Conservation (phyloP, 495 filamentous ascomycete genomes). For the Aspergillus kassunensis region DNA sequence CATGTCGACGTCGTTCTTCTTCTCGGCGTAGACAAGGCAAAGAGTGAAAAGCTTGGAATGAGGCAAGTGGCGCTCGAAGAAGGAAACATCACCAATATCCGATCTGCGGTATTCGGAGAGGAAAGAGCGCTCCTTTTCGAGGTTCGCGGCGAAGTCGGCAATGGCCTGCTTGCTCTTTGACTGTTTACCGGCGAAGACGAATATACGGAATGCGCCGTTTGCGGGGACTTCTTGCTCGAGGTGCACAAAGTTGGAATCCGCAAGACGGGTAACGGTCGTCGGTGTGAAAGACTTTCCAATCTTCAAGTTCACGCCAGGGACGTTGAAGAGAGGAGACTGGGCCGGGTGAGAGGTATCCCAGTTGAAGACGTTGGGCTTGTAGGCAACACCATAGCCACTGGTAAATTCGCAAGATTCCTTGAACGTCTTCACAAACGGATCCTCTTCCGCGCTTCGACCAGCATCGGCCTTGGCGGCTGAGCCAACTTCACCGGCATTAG, state of each 20-base stretch:
- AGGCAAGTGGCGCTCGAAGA: constrained; percentile 79
- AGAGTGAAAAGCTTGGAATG: constrained; percentile 78
- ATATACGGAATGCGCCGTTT: constrained; percentile 84
- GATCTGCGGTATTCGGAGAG: constrained; percentile 57
- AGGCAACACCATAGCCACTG: constrained; percentile 61
- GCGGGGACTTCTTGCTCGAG: constrained; percentile 83
- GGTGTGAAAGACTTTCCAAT: constrained; percentile 71
- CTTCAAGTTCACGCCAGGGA: constrained; percentile 55
- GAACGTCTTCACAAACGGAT: constrained; percentile 62
- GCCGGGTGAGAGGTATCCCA: constrained; percentile 70
- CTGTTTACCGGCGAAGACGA: constrained; percentile 74
- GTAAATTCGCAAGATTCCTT: constrained; percentile 64
- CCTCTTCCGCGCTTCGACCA: constrained; percentile 38
- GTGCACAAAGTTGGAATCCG: constrained; percentile 81
- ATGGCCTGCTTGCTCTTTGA: constrained; percentile 56
- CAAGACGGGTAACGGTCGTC: constrained; percentile 73
- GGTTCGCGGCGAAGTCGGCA: constrained; percentile 59
- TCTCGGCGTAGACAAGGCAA: constrained; percentile 64
- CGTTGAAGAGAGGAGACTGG: constrained; percentile 62
- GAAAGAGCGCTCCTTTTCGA: constrained; percentile 65
- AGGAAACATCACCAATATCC: constrained; percentile 60
- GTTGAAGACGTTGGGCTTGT: constrained; percentile 61
- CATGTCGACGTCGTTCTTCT: constrained; percentile 63
- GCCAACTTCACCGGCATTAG: constrained; percentile 54
- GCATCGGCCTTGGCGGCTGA: constrained; percentile 36